A percentile compares a stretch with the other conserved stretches of the same genome.
Evolutionary conservation across 2,329 filamentous ascomycete genomes (phyloP).

Genomic region (Cyphellophora europaea): DNA sequence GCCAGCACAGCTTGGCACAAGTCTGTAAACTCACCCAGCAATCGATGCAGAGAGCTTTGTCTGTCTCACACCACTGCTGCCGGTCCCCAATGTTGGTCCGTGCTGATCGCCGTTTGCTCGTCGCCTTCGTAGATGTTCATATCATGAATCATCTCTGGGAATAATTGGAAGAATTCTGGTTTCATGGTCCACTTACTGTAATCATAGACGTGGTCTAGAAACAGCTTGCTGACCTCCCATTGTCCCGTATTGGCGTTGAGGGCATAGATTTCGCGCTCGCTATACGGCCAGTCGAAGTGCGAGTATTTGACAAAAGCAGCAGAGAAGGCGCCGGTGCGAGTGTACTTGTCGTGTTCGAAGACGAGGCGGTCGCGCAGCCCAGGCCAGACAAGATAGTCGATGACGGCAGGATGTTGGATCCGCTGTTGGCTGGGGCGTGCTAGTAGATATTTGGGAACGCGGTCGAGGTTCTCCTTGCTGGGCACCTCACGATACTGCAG

Average conservation of each 20-base stretch:
- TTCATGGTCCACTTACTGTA: constrained; percentile 19
- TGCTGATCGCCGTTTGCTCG: too few species aligned
- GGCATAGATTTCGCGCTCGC: constrained; percentile 13
- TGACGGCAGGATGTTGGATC: constrained; percentile 17
- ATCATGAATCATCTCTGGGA: constrained; percentile 18
- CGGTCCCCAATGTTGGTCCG: too few species aligned
- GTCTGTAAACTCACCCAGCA: too few species aligned
- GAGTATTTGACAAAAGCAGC: constrained; percentile 16
- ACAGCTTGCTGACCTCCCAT: constrained; percentile 13
- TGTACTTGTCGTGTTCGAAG: constrained; percentile 17
- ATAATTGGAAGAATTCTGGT: constrained; percentile 15
- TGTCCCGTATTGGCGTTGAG: constrained; percentile 8
- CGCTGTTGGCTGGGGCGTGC: constrained; percentile 15
- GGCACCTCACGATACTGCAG: constrained; percentile 16
- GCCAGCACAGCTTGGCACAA: too few species aligned
- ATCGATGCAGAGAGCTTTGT: too few species aligned
- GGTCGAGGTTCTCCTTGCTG: constrained; percentile 13
- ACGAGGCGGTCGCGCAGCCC: constrained; percentile 16
- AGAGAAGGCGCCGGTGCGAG: constrained; percentile 13
- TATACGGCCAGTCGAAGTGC: constrained; percentile 18
- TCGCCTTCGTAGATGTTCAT: constrained; percentile 11
- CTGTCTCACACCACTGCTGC: too few species aligned
- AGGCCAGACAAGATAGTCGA: constrained; percentile 16
- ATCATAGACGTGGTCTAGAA: constrained; percentile 14
- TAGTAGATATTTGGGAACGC: constrained; percentile 14